Conservation (phyloP, 352 stramenopile genomes). For the Phytophthora brassicae region DNA sequence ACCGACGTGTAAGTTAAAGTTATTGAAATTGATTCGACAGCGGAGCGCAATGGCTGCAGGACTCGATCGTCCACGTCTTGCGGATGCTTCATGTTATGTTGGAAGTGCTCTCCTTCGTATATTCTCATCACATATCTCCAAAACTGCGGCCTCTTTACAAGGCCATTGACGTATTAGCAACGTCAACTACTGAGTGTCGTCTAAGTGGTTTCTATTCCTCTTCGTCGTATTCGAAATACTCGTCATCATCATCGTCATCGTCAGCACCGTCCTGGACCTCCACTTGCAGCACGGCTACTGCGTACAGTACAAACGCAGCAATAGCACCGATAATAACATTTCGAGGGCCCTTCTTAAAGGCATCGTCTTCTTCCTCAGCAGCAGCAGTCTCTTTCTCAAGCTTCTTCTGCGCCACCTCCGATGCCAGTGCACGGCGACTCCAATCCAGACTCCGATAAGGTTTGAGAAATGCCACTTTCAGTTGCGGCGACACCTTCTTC, state of each 20-base stretch:
- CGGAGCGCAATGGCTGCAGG: constrained; percentile 5
- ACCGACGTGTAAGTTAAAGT: constrained; percentile 42
- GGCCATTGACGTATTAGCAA: too few relatives aligned
- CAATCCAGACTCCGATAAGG: constrained; percentile 86
- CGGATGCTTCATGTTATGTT: neutral
- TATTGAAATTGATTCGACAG: constrained; percentile 41
- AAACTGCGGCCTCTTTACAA: neutral
- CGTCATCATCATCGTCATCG: constrained; percentile 44
- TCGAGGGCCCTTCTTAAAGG: constrained; percentile 75
- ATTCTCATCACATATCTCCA: neutral
- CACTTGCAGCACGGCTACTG: constrained; percentile 62
- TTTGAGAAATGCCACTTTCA: constrained; percentile 71
- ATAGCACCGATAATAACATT: constrained; percentile 83
- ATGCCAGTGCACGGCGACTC: constrained; percentile 69
- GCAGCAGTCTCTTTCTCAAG: constrained; percentile 28
- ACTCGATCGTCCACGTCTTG: constrained; percentile 2
- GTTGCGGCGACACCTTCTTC: constrained; percentile 57
- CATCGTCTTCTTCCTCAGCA: constrained; percentile 28
- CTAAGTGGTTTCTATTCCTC: constrained; percentile 31
- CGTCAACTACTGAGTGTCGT: too few relatives aligned
- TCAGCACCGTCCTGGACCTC: constrained; percentile 52
- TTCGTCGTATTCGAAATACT: constrained; percentile 27
- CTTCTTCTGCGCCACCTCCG: constrained; percentile 58
- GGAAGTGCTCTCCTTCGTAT: neutral
- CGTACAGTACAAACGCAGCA: constrained; percentile 70